Evolutionary conservation across 345 rosid genomes (phyloP).

Genomic region (Acer saccharum): DNA sequence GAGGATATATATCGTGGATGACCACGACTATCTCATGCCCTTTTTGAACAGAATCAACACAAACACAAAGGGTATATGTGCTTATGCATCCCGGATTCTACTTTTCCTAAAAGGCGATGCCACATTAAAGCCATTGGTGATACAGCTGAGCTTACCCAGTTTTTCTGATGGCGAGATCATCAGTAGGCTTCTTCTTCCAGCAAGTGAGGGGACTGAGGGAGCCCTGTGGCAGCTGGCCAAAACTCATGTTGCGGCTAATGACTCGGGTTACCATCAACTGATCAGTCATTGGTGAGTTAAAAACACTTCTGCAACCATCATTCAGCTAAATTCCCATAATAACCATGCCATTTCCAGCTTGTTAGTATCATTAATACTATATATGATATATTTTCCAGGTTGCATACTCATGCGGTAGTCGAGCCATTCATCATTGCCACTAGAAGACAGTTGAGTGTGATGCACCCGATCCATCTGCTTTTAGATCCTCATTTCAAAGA

Average conservation of each 20-base stretch:
- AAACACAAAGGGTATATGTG: slow-evolving; percentile 39
- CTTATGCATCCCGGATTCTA: slow-evolving; percentile 65
- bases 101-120: slow-evolving; percentile 41
- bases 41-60: slow-evolving; percentile 42
- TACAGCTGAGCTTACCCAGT: slow-evolving; percentile 56
- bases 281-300: slow-evolving; percentile 59
- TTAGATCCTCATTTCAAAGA: slow-evolving; percentile 75
- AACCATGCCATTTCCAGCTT: neutral
- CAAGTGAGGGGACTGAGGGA: slow-evolving; percentile 46
- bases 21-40: slow-evolving; percentile 63
- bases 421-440: slow-evolving; percentile 79
- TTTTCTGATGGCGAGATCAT: neutral
- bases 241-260: slow-evolving; percentile 64
- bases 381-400: slow-evolving; percentile 39
- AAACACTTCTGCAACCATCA: neutral
- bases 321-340: neutral
- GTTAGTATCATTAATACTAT: neutral
- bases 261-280: slow-evolving; percentile 64
- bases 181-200: slow-evolving; percentile 42
- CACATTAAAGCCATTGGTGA: slow-evolving; percentile 51
- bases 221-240: slow-evolving; percentile 66
- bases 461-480: slow-evolving; percentile 67
- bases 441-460: slow-evolving; percentile 60
- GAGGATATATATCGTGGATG: slow-evolving; percentile 57
- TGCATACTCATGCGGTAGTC: slow-evolving; percentile 66